Base-by-base conservation (phyloP, 139 green algal species). In the Yamagishiella unicocca region DNA sequence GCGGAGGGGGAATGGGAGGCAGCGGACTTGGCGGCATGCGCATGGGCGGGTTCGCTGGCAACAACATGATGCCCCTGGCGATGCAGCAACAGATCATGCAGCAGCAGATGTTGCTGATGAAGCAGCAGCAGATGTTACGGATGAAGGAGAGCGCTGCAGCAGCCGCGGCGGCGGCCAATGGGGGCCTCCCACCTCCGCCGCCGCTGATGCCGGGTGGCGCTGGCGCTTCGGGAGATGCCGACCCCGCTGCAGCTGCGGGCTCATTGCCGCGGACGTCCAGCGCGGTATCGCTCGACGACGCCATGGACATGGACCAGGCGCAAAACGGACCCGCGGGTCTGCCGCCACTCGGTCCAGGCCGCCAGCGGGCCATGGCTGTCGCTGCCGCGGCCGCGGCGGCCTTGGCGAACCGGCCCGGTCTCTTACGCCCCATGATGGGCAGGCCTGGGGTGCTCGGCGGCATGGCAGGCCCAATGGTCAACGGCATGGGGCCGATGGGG, bases 71-170 rank as follows among this genome's bases (percentile, higher is more conserved):
- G 40, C 42, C 45, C 6, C n/a, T 67, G 4, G 43, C 45, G 1
- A 86, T 86, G 80, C 64, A 78, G 61, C 80, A 77, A 64, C 80
- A 86, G 35, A 27, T 53, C 22, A 33, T 78, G 62, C 45, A 68
- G 53, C 75, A 54, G 31, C 61, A 76, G 38, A 31, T 66, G 79
- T 24, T 86, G 43, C 29, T 86, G n/a, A n/a, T n/a, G 80, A 53
- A 86, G 80, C 80, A 77, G 61, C 80, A 90, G 79, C 68, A 70
- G 54, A 84, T 85, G 79, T 42, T 85, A 61, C 79, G 79, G 40
- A 45, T 75, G 7, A 86, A 86, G 80, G 80, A 77, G 10, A 58
- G 27, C 27, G 58, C 6, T 27, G 55, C 55, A 29, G 78, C 50
- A 24, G 78, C 38, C 27, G 58, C 6, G 38, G 55, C 55, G 25